A percentile compares a stretch with the other conserved stretches of the same genome.
Evolutionary conservation across 2,329 filamentous ascomycete species (phyloP).

Genomic region (Aspergillus pseudonomiae): DNA sequence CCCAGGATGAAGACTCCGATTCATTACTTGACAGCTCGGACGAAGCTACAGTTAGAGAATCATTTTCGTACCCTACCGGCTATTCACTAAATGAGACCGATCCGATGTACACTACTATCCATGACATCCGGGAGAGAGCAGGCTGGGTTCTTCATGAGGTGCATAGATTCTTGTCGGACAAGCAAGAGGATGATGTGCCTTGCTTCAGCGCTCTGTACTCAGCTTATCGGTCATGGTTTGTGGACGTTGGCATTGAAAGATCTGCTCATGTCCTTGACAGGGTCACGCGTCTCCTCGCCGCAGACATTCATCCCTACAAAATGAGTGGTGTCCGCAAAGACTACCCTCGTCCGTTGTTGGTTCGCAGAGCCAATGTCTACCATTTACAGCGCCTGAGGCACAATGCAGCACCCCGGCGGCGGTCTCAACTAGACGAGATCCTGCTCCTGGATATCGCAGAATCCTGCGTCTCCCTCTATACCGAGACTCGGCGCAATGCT

Average conservation of each 20-base stretch:
- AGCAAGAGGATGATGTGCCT: conserved; percentile 92
- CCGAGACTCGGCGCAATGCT: conserved; percentile 91
- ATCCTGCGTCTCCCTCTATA: conserved; percentile 88
- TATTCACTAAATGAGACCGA: conserved; percentile 72
- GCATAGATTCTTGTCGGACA: conserved; percentile 77
- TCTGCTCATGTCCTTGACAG: conserved; percentile 92
- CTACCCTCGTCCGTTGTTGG: conserved; percentile 88
- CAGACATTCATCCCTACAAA: conserved; percentile 90
- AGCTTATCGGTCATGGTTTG: conserved; percentile 94
- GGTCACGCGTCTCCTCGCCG: conserved; percentile 78
- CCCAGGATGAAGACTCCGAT: conserved; percentile 46
- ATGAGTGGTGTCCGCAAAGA: conserved; percentile 89
- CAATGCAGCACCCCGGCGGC: conserved; percentile 84
- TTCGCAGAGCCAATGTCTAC: conserved; percentile 91
- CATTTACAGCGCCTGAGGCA: conserved; percentile 92
- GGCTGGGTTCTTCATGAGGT: conserved; percentile 81
- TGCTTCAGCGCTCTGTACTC: conserved; percentile 93
- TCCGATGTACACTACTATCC: conserved; percentile 72
- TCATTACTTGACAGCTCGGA: conserved; percentile 60
- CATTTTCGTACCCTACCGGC: conserved; percentile 86
- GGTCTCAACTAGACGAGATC: conserved; percentile 85
- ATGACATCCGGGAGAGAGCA: conserved; percentile 76
- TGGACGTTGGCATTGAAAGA: conserved; percentile 93
- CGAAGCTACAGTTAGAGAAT: conserved; percentile 69
- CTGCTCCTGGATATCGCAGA: conserved; percentile 85